Evolutionary conservation across 83 land plant species (phyloP), one percentile per base, ranked within the genome.

Genomic region (Thuja plicata): DNA sequence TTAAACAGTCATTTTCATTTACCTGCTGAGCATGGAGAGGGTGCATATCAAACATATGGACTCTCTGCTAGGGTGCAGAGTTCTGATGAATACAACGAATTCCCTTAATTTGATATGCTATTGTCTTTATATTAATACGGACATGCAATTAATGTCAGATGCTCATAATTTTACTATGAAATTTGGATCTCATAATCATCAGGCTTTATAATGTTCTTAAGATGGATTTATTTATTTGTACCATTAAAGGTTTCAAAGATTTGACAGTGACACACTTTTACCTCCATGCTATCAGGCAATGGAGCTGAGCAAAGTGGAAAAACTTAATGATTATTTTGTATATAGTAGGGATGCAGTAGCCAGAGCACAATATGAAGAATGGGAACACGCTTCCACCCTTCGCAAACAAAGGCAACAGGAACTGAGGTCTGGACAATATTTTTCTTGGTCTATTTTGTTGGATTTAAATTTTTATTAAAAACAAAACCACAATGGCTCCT

Each of bases 261-360:
- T 24, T 66, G n/a, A 66, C 27, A 27, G 27, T 60, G 21, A 60
- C 16, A 60, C 5, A 73, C 37, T 43, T 87, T 55, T 13, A 17
- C 30, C 38, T 55, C 32, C 40, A 41, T 85, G 82, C 78, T 86
- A 38, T 41, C 88, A 92, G 93, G 92, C 92, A 34, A 81, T 92
- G 87, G 93, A 92, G n/a, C 62, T 87, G 54, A 89, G 90, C 54
- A 91, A 92, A 87, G 90, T 89, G 55, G 92, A 41, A 30, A 89
- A 85, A 43, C 81, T 66, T 27, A 89, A 89, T 66, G 89, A 91
- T 88, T 79, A 79, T 79, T 90, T 92, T 27, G 92, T 87, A 41
- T 90, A 86, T 87, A 92, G 87, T 62, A 91, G 93, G 93, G 86
- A 77, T 85, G 93, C 87, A 70, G 86, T 92, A 46, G 90, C 90